Base-by-base conservation (phyloP, 2,329 filamentous ascomycete species). In the Fusarium graminum region DNA sequence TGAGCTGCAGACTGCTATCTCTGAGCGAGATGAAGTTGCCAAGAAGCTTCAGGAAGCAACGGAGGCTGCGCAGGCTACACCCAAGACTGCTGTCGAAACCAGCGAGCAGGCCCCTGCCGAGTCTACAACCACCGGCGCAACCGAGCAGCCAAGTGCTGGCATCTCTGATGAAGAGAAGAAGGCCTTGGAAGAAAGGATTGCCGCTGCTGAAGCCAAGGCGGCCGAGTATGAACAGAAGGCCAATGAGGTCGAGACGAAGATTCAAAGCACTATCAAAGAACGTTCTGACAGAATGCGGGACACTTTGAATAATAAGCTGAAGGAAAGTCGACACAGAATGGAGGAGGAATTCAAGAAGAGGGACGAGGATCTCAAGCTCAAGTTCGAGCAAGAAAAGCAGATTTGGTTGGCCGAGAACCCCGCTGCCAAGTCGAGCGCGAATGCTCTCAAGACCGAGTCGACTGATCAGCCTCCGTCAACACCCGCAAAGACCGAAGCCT, bases 201-300 rank as follows among this genome's bases (percentile, higher is more conserved):
- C 86, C 26, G 79, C 79, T 19, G 83, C 88, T 3, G 86, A 91
- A 74, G 81, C 86, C 28, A 87, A 84, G 73, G 86, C 90, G 10
- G 81, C 84, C 4, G 88, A 90, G 68, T 85, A 86, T 44, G 89
- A 93, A 72, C 80, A 82, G 14, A 90, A 89, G 76, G 85, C 82
- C 2, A 83, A 85, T 52, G 86, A 89, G 61, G 80, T 90, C 16
- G 91, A 94, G 72, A 85, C 87, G 29, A 84, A 82, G 53, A 84
- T 88, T 43, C 82, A 86, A 55, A 80, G 78, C 34, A 88, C 85
- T 12, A 82, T 92, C 59, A 91, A 91, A 71, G 81, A 84, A 51
- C 85, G 89, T 42, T 88, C 88, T 2, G 87, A 92, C 41, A 86
- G 86, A 74, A 91, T 92, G 89, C 90, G 89, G 72, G 83, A 86